Evolutionary conservation across 805 yeast genomes (phyloP), one percentile per base, ranked within the genome.

Genomic region (Saccharomycopsis fermentans): DNA sequence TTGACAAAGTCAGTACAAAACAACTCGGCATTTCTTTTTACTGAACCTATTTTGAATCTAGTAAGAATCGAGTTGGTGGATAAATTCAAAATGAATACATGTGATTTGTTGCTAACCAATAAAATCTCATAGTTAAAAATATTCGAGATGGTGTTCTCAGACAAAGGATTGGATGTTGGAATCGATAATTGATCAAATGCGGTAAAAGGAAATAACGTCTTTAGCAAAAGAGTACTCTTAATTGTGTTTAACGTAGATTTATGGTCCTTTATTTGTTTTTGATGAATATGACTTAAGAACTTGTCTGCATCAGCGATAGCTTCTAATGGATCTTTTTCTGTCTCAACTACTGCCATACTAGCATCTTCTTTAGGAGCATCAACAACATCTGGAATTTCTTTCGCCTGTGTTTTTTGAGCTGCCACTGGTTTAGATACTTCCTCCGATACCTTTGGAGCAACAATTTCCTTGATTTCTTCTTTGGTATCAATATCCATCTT

Each of bases 211-310:
- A 56, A 27, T 24, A 59, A 40, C 8, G 48, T 32, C 27, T 40
- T 56, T 5, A 61, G 27, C 16, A 50, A 27, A 17, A 59, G 39
- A 5, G 39, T 51, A 48, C 59, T 61, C 34, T 54, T 55, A 1
- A 57, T 26, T 5, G 63, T 60, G 27, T 60, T 62, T 27, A 60
- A 51, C 21, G 59, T 34, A 5, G 57, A 52, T 27, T 60, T 62
- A 56, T 60, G 40, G 34, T 58, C 63, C 39, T 61, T 61, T 16
- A 61, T 16, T 35, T 61, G 62, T 35, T 56, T 59, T 37, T 58
- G 58, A 47, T 61, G 63, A 40, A 59, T 59, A 8, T 55, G 32
- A 52, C 51, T 56, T 8, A 61, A 40, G 24, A 61, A 61, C 29
- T 53, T 54, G 14, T 61, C 63, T 16, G 64, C 63, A 8, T 60